These are phyloP conservation scores for Rosa lucieae DNA, from an alignment of 306 rosid genomes.

Conservation along the genomic window DNA sequence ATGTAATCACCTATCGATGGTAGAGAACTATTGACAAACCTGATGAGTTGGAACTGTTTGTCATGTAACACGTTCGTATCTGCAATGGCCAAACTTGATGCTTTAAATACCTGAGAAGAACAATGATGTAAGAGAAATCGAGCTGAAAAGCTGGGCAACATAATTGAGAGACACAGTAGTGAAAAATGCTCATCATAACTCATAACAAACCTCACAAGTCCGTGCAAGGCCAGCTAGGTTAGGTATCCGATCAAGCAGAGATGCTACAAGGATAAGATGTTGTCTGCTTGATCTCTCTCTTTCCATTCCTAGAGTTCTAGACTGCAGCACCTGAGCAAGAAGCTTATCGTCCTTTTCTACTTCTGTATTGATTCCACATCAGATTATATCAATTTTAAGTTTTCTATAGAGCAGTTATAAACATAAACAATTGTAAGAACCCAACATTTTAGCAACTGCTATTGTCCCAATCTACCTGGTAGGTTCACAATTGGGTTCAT, in stretches of 20 bases:
- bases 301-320: slow-evolving; percentile 63
- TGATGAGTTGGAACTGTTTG: slow-evolving; percentile 94
- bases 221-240: slow-evolving; percentile 96
- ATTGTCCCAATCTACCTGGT: neutral
- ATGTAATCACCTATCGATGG: slow-evolving; percentile 17
- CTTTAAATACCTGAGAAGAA: slow-evolving; percentile 75
- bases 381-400: slow-evolving; percentile 13
- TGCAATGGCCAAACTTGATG: slow-evolving; percentile 68
- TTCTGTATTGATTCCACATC: slow-evolving; percentile 46
- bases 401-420: neutral
- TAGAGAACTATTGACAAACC: slow-evolving; percentile 43
- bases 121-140: slow-evolving; percentile 5
- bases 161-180: neutral
- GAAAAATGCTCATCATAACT: neutral
- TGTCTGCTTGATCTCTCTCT: slow-evolving; percentile 61
- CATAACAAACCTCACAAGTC: slow-evolving; percentile 75
- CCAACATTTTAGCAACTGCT: neutral
- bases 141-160: neutral
- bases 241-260: slow-evolving; percentile 94
- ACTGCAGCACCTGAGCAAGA: slow-evolving; percentile 66
- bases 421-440: neutral
- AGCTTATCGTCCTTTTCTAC: slow-evolving; percentile 84
- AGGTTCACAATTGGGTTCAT: neutral
- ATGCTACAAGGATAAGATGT: slow-evolving; percentile 69
- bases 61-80: slow-evolving; percentile 63